phyloP scores from a whole-genome alignment of 2,329 filamentous ascomycete genomes.

The Aspergillus sp. region DNA sequence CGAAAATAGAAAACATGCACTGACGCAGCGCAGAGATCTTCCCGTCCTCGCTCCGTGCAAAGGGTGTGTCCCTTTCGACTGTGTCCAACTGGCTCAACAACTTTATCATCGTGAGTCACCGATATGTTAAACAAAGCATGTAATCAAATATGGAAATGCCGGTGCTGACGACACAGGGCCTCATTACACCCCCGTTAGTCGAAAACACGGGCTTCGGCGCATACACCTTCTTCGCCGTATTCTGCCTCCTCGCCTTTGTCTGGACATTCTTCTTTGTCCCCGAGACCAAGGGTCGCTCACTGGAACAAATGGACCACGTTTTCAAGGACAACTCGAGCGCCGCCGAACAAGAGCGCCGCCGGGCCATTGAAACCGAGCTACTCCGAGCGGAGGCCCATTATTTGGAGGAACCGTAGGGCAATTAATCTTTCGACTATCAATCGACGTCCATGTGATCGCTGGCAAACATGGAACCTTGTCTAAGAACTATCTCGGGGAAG shows the following conservation, averaged over 20 bases:
- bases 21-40: conserved; percentile 53
- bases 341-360: conserved; percentile 22
- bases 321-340: conserved; percentile 34
- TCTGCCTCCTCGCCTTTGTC: conserved; percentile 44
- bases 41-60: conserved; percentile 53
- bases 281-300: conserved; percentile 51
- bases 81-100: conserved; percentile 60
- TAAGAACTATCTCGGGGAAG: too few species aligned
- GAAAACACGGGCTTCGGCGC: conserved; percentile 47
- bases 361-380: conserved; percentile 27
- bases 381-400: conserved; percentile 10
- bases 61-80: conserved; percentile 59
- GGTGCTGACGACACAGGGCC: conserved; percentile 33
- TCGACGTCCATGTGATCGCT: conserved; percentile 2
- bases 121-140: not conserved
- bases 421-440: not conserved
- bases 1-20: not conserved
- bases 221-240: conserved; percentile 56
- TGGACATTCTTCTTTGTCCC: conserved; percentile 52
- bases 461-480: too few species aligned
- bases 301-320: conserved; percentile 50
- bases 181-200: conserved; percentile 60
- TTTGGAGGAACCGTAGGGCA: not conserved
- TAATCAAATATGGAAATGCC: not conserved
- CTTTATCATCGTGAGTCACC: conserved; percentile 48